These are phyloP conservation scores for Cenchrus purpureus DNA, from an alignment of 176 grass and related monocot genomes.

Conservation along the genomic window DNA sequence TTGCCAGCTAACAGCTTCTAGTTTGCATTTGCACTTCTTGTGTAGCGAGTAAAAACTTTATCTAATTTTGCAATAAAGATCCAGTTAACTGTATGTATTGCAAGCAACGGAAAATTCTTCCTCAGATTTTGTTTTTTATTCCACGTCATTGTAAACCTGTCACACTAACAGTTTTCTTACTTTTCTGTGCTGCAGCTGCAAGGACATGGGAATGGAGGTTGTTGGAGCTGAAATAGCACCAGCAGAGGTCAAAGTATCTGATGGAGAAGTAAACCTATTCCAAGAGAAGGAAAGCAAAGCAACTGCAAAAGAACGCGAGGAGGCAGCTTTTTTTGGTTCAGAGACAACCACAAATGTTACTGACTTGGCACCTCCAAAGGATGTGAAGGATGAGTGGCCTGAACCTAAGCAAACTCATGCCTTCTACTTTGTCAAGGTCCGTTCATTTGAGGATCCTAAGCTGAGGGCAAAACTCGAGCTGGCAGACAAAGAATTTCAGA, in stretches of 20 bases:
- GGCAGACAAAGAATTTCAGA: slow-evolving; percentile 83
- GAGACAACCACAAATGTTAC: slow-evolving; percentile 44
- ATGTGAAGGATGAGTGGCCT: slow-evolving; percentile 88
- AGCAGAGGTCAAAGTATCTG: slow-evolving; percentile 60
- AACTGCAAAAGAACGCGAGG: slow-evolving; percentile 59
- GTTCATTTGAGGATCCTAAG: slow-evolving; percentile 85
- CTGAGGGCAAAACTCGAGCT: slow-evolving; percentile 80
- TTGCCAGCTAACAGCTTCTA: not conserved
- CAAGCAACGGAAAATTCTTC: not conserved
- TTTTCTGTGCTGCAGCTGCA: slow-evolving; percentile 32
- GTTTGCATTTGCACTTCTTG: not conserved
- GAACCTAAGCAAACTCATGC: slow-evolving; percentile 64
- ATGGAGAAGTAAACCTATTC: slow-evolving; percentile 58
- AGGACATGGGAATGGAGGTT: slow-evolving; percentile 87
- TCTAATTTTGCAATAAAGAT: not conserved
- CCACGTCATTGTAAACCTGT: not conserved
- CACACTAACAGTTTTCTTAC: slow-evolving; percentile 4
- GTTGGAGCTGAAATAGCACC: slow-evolving; percentile 60
- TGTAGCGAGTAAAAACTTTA: not conserved
- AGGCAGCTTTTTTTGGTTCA: slow-evolving; percentile 56
- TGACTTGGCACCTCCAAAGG: slow-evolving; percentile 63
- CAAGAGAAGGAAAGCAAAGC: slow-evolving; percentile 74
- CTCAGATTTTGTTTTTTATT: not conserved
- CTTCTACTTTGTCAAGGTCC: slow-evolving; percentile 75
- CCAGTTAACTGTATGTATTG: not conserved